Base-by-base conservation (phyloP, 306 rosid genomes). In the Quercus agrifolia region DNA sequence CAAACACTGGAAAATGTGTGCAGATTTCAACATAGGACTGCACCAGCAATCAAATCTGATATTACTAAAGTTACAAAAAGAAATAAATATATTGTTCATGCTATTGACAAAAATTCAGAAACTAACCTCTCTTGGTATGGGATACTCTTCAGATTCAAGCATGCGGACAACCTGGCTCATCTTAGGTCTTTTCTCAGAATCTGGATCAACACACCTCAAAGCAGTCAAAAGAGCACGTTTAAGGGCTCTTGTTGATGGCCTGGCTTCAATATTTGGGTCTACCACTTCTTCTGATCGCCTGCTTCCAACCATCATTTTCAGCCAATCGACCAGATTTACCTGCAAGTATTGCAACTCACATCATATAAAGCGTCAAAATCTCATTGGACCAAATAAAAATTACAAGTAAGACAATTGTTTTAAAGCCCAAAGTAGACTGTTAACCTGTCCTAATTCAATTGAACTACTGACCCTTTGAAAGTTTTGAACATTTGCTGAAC, bases 131-230 rank as follows among this genome's bases (percentile, higher is more conserved):
- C 98, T 91, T 30, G 92, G 86, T 71, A 94, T 76, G 67, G 97
- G 97, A 81, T 92, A 94, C 78, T 92, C 97, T 74, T 90, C 94
- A 0, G 98, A 94, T 87, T 94, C 98, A n/a, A 94, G 90, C 97
- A 94, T 94, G 1, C 96, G 97, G 14, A 88, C 96, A 11, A 92
- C 97, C 83, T 93, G 98, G 81, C 95, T 75, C 97, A 93, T 93
- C 92, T 86, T 93, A 81, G 97, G 97, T 85, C 97, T 90, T 85
- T 94, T 94, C 83, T 92, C 92, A 52, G 96, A 92, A 84, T 94
- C 97, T 49, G 98, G 98, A 85, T 92, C 98, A 3, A 94, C 93
- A 41, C 98, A 94, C 86, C 98, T 87, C 82, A 94, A 83, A 54
- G 97, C 98, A 44, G 98, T 92, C 85, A 94, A 89, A 76, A 94